These are phyloP conservation scores for Botryotinia narcissicola DNA, from an alignment of 2,329 filamentous ascomycete species.

Conservation along the genomic window DNA sequence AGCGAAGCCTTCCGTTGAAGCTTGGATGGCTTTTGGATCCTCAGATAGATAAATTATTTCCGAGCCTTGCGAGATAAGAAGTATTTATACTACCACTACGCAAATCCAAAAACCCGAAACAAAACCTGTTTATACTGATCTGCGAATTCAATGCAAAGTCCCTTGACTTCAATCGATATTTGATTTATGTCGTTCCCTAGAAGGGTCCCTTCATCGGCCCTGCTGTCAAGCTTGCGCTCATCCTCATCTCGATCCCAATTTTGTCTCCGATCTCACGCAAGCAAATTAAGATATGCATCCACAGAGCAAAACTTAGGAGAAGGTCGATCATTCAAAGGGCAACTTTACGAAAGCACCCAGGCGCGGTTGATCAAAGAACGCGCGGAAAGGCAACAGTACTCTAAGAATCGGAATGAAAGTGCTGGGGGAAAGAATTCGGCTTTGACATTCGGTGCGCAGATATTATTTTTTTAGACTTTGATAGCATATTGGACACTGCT, in stretches of 20 bases:
- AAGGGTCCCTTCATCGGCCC: constrained; percentile 31
- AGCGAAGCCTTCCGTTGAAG: background rate
- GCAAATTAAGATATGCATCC: constrained; percentile 30
- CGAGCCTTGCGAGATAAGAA: background rate
- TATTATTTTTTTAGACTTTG: background rate
- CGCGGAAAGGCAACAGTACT: constrained; percentile 52
- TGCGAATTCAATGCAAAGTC: background rate
- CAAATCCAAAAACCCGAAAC: background rate
- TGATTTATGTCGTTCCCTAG: constrained; percentile 30
- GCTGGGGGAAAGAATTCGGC: constrained; percentile 48
- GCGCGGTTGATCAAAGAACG: constrained; percentile 54
- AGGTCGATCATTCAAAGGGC: constrained; percentile 51
- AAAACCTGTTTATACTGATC: background rate
- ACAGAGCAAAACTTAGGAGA: constrained; percentile 28
- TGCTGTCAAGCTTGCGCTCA: constrained; percentile 28
- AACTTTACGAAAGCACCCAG: constrained; percentile 58
- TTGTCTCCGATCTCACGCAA: constrained; percentile 25
- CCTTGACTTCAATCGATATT: background rate
- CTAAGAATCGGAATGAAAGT: constrained; percentile 42
- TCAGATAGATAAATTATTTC: background rate
- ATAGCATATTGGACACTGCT: constrained; percentile 9
- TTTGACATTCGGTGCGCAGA: constrained; percentile 51
- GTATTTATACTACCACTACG: constrained; percentile 10
- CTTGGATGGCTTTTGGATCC: background rate
- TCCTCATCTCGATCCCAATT: constrained; percentile 21